Base-by-base conservation (phyloP, 768 basidiomycete genomes). In the Lepiota subincarnata region DNA sequence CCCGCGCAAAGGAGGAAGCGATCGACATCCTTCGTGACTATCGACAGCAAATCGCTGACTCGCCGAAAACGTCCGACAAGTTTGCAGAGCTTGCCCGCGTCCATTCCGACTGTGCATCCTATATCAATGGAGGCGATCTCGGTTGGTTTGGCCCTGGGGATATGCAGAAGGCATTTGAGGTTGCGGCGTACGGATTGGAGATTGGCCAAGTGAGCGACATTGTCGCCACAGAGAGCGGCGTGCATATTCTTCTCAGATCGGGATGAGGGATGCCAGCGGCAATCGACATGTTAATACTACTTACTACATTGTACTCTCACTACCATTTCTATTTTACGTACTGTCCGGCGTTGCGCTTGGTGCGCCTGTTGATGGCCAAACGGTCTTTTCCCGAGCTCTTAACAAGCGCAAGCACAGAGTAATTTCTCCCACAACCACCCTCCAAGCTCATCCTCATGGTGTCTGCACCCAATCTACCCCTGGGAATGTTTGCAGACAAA, bases 111-210 rank as follows among this genome's bases (percentile, higher is more conserved):
- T 98, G 95, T 69, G 88, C 89, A 4, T 93, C 90, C 36, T 89
- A 94, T 63, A 67, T 77, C 18, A 78, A 88, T 57, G 79, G 77
- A 2, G 97, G 97, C 0, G 95, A 99, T 68, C 81, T 99, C 5
- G 92, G 97, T 0, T 77, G 76, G 75, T 99, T 99, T 63, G 80
- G 78, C 0, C 82, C 70, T 14, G 89, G 87, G 0, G 87, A 91
- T 73, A 99, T 99, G 97, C 97, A 99, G 72, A 93, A 91, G 71
- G 86, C 92, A 34, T 99, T 99, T 64, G 95, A 98, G 71, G 92
- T 95, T 26, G 89, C 91, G 28, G 74, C 90, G 10, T 95, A 79
- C 68, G 80, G 71, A 2, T 75, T 94, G 57, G 64, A 83, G 44
- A 79, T 87, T 18, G 89, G 85, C 6, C 70, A 89, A 70, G 85